Evolutionary conservation across 164 flowering plant genomes (phyloP).

Genomic region (Akebia trifoliata): DNA sequence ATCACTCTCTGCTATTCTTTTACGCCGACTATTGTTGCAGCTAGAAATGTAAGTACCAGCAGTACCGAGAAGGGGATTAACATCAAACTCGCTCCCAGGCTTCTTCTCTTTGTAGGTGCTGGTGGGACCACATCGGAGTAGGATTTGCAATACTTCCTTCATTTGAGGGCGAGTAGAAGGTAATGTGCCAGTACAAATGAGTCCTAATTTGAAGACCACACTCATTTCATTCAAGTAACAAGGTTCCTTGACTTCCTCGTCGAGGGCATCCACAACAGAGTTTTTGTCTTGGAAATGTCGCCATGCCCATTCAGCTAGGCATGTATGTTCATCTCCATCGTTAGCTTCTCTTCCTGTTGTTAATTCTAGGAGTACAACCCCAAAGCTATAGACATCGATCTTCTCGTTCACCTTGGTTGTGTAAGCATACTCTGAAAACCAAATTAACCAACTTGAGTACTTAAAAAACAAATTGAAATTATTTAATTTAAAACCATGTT

Average conservation of each 20-base stretch:
- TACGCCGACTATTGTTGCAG: conserved; percentile 21
- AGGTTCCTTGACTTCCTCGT: conserved; percentile 41
- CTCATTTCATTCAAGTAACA: conserved; percentile 45
- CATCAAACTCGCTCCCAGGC: conserved; percentile 29
- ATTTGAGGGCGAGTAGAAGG: conserved; percentile 70
- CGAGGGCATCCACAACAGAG: conserved; percentile 37
- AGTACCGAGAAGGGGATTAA: conserved; percentile 39
- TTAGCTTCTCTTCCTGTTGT: conserved; percentile 67
- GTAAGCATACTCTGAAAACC: conserved; percentile 60
- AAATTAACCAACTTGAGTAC: too few relatives aligned
- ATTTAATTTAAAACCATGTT: too few relatives aligned
- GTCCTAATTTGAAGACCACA: conserved; percentile 54
- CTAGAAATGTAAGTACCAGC: conserved; percentile 14
- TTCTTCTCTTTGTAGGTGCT: conserved; percentile 15
- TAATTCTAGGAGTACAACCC: conserved; percentile 80
- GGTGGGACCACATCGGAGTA: conserved; percentile 26
- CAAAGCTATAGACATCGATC: conserved; percentile 82
- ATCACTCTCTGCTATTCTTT: conserved; percentile 18
- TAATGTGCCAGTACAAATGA: conserved; percentile 54
- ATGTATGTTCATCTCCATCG: conserved; percentile 40
- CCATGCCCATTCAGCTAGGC: conserved; percentile 84
- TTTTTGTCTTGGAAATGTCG: conserved; percentile 34
- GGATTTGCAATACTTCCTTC: conserved; percentile 66
- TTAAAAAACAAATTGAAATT: too few relatives aligned
- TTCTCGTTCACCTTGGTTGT: conserved; percentile 67